Base-by-base conservation (phyloP, 108 stramenopile genomes). In the Craspedostauros australis region DNA sequence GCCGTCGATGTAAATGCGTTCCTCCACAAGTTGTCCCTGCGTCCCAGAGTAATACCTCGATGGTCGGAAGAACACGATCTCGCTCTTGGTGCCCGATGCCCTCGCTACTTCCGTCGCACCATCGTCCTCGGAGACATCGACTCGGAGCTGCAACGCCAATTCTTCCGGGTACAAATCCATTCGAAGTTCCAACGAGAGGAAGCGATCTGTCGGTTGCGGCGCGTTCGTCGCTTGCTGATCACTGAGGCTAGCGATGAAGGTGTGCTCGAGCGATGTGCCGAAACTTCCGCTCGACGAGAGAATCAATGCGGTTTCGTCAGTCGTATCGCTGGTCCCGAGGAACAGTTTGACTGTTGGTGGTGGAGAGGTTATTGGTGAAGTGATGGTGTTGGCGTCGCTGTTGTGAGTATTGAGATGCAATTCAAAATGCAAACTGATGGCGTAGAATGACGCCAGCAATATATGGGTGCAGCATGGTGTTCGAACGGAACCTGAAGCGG, bases 41-140 rank as follows among this genome's bases (percentile, higher is more conserved):
- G 16, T 12, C 22, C 50, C 55, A 21, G 36, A 5, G 39, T 65
- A 65, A 31, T 50, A 65, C 18, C 47, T 21, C 1, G 54, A 55
- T n/a, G 64, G 64, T 8, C 64, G 64, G 20, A 65, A 65, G 64
- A 65, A 65, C n/a, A 65, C 31, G 15, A 65, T 39, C n/a, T n/a
- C n/a, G n/a, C n/a, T n/a, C n/a, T n/a, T n/a, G n/a, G n/a, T n/a
- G n/a, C n/a, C n/a, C n/a, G n/a, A n/a, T n/a, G n/a, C n/a, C n/a
- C n/a, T n/a, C n/a, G n/a, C n/a, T n/a, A n/a, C n/a, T n/a, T n/a
- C n/a, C n/a, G n/a, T n/a, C n/a, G n/a, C n/a, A n/a, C 29, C 6
- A 48, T 22, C 3, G 55, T 26, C 9, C 2, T 50, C 54, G 8
- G 29, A 24, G 11, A 29, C 15, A 12, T 31, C 26, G 6, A 51